A percentile compares a stretch with the other conserved stretches of the same genome.
phyloP scores from a whole-genome alignment of 2,329 filamentous ascomycete species.

The Paraconiothyrium sp. region DNA sequence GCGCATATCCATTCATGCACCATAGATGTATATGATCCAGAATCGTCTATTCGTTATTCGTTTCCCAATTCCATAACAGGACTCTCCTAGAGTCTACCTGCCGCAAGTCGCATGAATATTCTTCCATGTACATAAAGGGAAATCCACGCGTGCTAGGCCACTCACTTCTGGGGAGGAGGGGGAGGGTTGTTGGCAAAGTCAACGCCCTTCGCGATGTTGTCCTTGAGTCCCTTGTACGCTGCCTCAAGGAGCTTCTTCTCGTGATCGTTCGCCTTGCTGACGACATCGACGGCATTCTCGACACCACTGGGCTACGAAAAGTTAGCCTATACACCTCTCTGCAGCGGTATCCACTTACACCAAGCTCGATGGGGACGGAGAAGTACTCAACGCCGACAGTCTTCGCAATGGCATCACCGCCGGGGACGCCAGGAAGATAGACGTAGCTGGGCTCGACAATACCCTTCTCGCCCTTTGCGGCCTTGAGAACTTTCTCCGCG shows the following conservation, averaged over 20 bases:
- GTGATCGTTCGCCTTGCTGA: constrained; percentile 79
- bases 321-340: constrained; percentile 29
- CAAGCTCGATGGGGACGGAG: constrained; percentile 94
- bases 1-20: constrained; percentile 6
- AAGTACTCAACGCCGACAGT: constrained; percentile 89
- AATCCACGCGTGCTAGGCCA: constrained; percentile 7
- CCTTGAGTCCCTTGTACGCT: constrained; percentile 80
- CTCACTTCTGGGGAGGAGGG: constrained; percentile 64
- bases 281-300: constrained; percentile 84
- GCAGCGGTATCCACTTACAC: constrained; percentile 69
- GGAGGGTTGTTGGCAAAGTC: constrained; percentile 88
- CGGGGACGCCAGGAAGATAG: constrained; percentile 89
- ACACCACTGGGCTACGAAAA: constrained; percentile 75
- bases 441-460: constrained; percentile 95
- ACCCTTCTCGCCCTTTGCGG: constrained; percentile 86
- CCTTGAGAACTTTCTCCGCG: constrained; percentile 92
- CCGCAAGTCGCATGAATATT: constrained; percentile 20
- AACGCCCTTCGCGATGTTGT: constrained; percentile 94
- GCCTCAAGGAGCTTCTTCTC: constrained; percentile 88
- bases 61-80: background rate
- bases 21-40: constrained; percentile 4
- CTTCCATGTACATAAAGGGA: constrained; percentile 6
- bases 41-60: constrained; percentile 13
- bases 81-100: constrained; percentile 32
- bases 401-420: constrained; percentile 86